A percentile compares a stretch with the other conserved stretches of the same genome.
These are phyloP conservation scores for Chlamydomonas applanata DNA, from an alignment of 139 green algal genomes.

Conservation along the genomic window DNA sequence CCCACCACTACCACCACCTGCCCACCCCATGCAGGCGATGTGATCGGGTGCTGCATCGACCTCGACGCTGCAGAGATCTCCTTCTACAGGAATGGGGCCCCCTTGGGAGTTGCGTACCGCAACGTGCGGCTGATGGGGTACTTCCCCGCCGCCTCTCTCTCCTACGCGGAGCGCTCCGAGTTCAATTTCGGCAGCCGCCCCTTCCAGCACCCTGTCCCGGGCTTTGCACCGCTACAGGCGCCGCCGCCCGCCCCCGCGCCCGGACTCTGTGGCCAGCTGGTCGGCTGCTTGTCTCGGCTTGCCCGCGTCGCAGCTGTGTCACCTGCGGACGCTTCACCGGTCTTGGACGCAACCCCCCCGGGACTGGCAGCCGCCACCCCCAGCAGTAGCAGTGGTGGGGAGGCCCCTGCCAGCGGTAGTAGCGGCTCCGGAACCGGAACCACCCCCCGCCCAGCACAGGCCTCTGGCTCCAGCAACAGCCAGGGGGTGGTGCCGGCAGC, in stretches of 20 bases:
- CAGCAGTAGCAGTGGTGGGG: neutral
- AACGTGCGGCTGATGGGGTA: slow-evolving; percentile 68
- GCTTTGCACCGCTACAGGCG: slow-evolving; percentile 69
- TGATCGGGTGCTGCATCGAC: slow-evolving; percentile 87
- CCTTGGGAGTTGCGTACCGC: slow-evolving; percentile 78
- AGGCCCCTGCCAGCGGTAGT: too few species aligned
- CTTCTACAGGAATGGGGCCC: slow-evolving; percentile 82
- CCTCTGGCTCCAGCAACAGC: too few species aligned
- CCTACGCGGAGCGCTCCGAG: slow-evolving; percentile 69
- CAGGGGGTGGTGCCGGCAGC: too few species aligned
- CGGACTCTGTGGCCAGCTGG: slow-evolving; percentile 46
- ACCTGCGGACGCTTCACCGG: neutral
- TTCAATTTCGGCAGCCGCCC: slow-evolving; percentile 81
- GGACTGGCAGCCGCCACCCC: neutral
- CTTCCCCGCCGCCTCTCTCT: slow-evolving; percentile 82
- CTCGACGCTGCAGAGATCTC: slow-evolving; percentile 73
- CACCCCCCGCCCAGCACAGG: too few species aligned
- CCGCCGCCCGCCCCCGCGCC: slow-evolving; percentile 20
- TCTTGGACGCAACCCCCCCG: neutral
- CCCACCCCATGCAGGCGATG: slow-evolving; percentile 63
- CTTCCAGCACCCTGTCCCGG: slow-evolving; percentile 72
- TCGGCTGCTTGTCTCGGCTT: slow-evolving; percentile 59
- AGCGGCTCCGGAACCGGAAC: too few species aligned
- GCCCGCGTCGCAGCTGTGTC: slow-evolving; percentile 19
- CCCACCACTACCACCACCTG: neutral